Conservation (phyloP, 2,329 filamentous ascomycete species). For the Penicillium sp. region DNA sequence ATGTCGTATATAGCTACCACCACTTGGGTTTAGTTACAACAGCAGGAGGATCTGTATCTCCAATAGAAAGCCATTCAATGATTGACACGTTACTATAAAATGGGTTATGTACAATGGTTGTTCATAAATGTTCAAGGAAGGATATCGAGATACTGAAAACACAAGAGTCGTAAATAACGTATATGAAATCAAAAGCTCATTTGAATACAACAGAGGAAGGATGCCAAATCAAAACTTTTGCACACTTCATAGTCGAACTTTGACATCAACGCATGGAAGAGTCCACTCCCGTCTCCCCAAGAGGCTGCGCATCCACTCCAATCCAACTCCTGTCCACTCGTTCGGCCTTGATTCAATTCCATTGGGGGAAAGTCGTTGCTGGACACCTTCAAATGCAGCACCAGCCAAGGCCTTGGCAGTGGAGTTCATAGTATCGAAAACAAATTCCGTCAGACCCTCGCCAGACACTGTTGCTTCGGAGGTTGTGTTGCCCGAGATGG, state of each 20-base stretch:
- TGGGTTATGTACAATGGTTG: neutral
- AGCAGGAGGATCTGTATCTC: neutral
- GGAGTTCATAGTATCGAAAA: slow-evolving; percentile 58
- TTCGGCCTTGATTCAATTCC: slow-evolving; percentile 44
- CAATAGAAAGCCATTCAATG: neutral
- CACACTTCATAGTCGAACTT: slow-evolving; percentile 64
- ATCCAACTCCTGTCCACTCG: slow-evolving; percentile 72
- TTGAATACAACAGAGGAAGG: neutral
- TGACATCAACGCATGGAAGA: slow-evolving; percentile 85
- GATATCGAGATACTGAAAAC: neutral
- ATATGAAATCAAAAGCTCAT: neutral
- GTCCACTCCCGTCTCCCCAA: slow-evolving; percentile 84
- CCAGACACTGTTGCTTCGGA: slow-evolving; percentile 25
- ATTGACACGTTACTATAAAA: neutral
- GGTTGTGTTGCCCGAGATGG: slow-evolving; percentile 14
- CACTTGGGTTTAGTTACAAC: neutral
- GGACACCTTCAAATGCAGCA: slow-evolving; percentile 63
- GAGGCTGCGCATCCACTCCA: slow-evolving; percentile 82
- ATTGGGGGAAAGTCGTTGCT: slow-evolving; percentile 35
- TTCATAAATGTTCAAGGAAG: neutral
- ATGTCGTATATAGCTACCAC: neutral
- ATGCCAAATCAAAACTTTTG: neutral
- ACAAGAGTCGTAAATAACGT: neutral
- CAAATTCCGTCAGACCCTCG: slow-evolving; percentile 38
- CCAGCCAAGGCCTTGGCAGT: slow-evolving; percentile 67